These are phyloP conservation scores for Colletotrichum graminicola DNA, from an alignment of 2,329 filamentous ascomycete genomes.

Conservation along the genomic window DNA sequence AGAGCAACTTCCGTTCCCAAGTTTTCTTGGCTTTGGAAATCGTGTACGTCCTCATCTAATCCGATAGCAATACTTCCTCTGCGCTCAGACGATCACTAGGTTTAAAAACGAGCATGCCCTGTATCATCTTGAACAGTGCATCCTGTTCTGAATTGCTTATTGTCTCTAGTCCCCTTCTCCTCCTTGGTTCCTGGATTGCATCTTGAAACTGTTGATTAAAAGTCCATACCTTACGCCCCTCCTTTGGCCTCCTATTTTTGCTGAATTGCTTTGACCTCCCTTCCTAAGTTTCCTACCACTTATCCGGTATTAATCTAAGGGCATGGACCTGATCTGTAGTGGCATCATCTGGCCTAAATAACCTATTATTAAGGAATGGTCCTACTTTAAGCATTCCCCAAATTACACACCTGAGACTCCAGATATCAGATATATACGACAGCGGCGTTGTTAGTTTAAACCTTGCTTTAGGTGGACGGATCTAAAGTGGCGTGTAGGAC, in stretches of 20 bases:
- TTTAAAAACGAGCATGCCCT: conserved; percentile 40
- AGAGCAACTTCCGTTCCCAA: conserved; percentile 16
- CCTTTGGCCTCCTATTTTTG: conserved; percentile 22
- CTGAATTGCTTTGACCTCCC: conserved; percentile 33
- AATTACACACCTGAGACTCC: conserved; percentile 54
- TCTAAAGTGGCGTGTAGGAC: conserved; percentile 48
- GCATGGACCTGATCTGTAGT: conserved; percentile 49
- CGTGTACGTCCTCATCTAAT: conserved; percentile 42
- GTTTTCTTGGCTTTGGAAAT: conserved; percentile 27
- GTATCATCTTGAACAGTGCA: conserved; percentile 40
- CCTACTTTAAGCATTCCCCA: conserved; percentile 51
- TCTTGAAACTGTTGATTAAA: conserved; percentile 49
- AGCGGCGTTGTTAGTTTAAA: conserved; percentile 52
- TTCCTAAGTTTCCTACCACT: conserved; percentile 42
- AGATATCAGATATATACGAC: conserved; percentile 53
- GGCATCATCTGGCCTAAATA: conserved; percentile 48
- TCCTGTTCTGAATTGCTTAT: conserved; percentile 33
- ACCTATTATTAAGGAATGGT: conserved; percentile 46
- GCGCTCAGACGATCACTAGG: conserved; percentile 40
- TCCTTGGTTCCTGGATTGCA: conserved; percentile 48
- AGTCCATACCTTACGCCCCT: conserved; percentile 44
- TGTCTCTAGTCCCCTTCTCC: conserved; percentile 22
- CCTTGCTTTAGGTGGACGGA: conserved; percentile 51
- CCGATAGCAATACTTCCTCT: conserved; percentile 38
- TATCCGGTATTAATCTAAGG: conserved; percentile 45